phyloP scores from a whole-genome alignment of 306 rosid species.

The Cicer bijugum region DNA sequence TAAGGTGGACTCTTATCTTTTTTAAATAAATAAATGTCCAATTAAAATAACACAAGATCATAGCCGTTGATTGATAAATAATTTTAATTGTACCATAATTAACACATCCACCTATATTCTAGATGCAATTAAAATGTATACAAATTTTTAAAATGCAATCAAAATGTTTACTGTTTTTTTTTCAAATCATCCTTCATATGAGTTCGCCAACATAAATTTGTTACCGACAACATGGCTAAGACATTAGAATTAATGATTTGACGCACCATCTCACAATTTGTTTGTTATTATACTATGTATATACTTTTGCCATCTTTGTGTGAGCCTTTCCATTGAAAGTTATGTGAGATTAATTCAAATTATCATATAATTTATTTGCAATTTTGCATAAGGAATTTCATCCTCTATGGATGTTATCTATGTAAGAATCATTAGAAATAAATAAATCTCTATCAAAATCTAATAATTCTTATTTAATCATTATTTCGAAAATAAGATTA shows the following conservation, averaged over 20 bases:
- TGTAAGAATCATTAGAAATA: no score
- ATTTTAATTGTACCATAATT: not conserved
- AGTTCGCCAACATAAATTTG: conserved; percentile 47
- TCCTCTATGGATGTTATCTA: no score
- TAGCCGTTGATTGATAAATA: conserved; percentile 3
- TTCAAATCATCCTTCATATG: not conserved
- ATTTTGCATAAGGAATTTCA: not conserved
- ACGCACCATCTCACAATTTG: conserved; percentile 46
- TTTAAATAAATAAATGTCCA: not conserved
- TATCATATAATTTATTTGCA: not conserved
- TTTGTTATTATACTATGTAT: not conserved
- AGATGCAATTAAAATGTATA: not conserved
- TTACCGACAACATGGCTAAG: conserved; percentile 31
- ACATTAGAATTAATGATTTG: conserved; percentile 41
- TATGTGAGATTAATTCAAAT: conserved; percentile 9
- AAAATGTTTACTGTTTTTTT: no score
- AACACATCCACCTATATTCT: not conserved
- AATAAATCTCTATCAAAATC: no score
- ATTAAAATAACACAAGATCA: not conserved
- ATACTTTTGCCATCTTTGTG: not conserved
- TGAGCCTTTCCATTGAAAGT: conserved; percentile 30
- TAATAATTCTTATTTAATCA: no score
- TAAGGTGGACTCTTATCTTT: not conserved
- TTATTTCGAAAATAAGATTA: no score
- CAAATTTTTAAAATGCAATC: no score